Base-by-base conservation (phyloP, 495 filamentous ascomycete species). In the Lophiotrema nucula region DNA sequence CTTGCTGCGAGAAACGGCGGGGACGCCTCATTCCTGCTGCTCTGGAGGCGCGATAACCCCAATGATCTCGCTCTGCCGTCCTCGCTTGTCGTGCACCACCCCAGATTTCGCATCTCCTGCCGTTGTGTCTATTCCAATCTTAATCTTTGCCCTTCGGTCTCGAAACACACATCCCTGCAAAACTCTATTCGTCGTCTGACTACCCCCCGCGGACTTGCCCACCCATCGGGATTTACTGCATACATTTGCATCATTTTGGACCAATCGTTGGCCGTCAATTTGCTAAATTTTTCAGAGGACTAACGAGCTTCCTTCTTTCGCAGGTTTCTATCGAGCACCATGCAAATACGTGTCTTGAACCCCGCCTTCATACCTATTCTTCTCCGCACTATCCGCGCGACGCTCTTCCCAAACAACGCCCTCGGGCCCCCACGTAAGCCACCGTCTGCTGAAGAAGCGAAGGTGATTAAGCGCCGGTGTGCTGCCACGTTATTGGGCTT, bases 351-450 rank as follows among this genome's bases (percentile, higher is more conserved):
- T 65, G 69, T 95, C 54, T 74, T 88, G 22, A 81, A 84, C 73
- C 80, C 88, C 48, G 73, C 79, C 54, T 77, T 84, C 64, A 77
- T 93, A 49, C 88, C 90, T 71, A 79, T 81, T 61, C 76, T 91
- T 54, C 84, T 97, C 58, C 81, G 83, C 67, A 80, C 78, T 53
- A 77, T 83, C 64, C 84, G 92, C 69, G 81, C 79, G 46, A 78
- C 85, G 50, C 73, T 96, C 39, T 95, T 95, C 69, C 90, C 92
- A 24, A 82, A 85, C 74, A 92, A 93, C 73, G 72, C 81, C 18
- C 74, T 80, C 49, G 74, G 76, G 19, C 74, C 75, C 37, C 66
- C 73, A 42, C 58, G 71, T 22, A 35, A 58, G 10, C 58, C 69
- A 13, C 68, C 74, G 2, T 63, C 72, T 11, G 66, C 70, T 28